phyloP scores from a whole-genome alignment of 805 yeast species.

The Candida odintsovae region DNA sequence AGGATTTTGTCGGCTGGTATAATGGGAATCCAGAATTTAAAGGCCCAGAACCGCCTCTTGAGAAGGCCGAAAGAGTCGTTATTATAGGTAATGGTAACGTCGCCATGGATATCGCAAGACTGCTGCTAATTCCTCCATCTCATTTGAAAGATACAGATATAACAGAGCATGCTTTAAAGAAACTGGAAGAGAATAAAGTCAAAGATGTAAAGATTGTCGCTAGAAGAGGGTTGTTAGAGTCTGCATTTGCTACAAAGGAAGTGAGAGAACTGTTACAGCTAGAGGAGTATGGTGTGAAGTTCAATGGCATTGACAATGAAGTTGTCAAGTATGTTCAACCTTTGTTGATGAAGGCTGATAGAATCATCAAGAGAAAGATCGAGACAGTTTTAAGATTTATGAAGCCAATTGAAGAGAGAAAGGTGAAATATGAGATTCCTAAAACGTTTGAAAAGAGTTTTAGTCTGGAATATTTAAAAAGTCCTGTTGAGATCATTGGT shows the following conservation, averaged over 20 bases:
- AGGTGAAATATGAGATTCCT: slow-evolving; percentile 16
- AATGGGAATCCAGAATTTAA: slow-evolving; percentile 71
- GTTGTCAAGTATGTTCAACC: slow-evolving; percentile 16
- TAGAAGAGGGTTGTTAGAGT: slow-evolving; percentile 77
- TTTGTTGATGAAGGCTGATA: slow-evolving; percentile 23
- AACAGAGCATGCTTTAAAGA: slow-evolving; percentile 48
- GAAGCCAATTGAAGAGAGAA: slow-evolving; percentile 26
- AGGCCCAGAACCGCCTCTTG: slow-evolving; percentile 49
- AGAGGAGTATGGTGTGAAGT: slow-evolving; percentile 39
- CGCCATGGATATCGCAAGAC: slow-evolving; percentile 84
- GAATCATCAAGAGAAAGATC: slow-evolving; percentile 61
- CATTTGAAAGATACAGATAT: slow-evolving; percentile 74
- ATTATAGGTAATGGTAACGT: slow-evolving; percentile 98
- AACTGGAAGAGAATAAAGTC: slow-evolving; percentile 49
- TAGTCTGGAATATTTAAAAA: slow-evolving; percentile 63
- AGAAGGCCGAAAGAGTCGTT: slow-evolving; percentile 55
- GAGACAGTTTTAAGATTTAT: slow-evolving; percentile 54
- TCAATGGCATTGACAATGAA: slow-evolving; percentile 39
- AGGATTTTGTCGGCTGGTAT: slow-evolving; percentile 93
- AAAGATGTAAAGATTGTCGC: slow-evolving; percentile 69
- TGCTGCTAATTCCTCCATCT: slow-evolving; percentile 54
- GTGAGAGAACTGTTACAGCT: slow-evolving; percentile 76
- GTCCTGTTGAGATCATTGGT: slow-evolving; percentile 50
- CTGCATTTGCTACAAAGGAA: slow-evolving; percentile 91
- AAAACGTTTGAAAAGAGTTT: slow-evolving; percentile 32